phyloP scores from a whole-genome alignment of 192 early-diverging fungal species.

The Globomyces pollinis-pini region DNA sequence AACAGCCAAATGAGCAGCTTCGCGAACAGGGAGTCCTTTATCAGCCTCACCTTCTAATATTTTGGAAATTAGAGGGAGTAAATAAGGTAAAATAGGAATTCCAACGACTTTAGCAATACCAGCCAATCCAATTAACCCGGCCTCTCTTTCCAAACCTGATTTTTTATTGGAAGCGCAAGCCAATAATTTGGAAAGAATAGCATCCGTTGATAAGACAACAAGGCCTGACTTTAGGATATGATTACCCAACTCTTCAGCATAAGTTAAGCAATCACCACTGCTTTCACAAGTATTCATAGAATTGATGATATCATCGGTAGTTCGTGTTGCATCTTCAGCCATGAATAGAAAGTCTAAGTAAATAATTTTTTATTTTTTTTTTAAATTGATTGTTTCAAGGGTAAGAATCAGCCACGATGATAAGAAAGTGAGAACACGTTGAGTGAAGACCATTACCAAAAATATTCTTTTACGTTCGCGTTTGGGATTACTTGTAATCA shows the following conservation, averaged over 20 bases:
- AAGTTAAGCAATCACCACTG: conserved; percentile 32
- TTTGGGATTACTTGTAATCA: too few relatives aligned
- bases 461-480: too few relatives aligned
- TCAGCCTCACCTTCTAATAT: conserved; percentile 55
- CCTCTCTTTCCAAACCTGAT: conserved; percentile 37
- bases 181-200: conserved; percentile 25
- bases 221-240: conserved; percentile 21
- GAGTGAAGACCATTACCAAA: too few relatives aligned
- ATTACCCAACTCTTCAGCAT: conserved; percentile 29
- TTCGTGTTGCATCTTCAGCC: neutral
- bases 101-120: conserved; percentile 29
- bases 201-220: conserved; percentile 17
- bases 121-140: conserved; percentile 31
- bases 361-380: too few relatives aligned
- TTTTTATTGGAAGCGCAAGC: conserved; percentile 39
- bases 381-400: too few relatives aligned
- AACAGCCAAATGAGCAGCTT: conserved; percentile 29
- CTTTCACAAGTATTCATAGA: conserved; percentile 38
- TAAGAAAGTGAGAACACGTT: too few relatives aligned
- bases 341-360: too few relatives aligned
- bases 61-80: conserved; percentile 46
- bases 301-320: neutral
- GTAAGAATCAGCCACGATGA: too few relatives aligned
- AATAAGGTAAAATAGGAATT: conserved; percentile 48
- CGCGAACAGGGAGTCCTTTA: conserved; percentile 40